Evolutionary conservation across 768 basidiomycete genomes (phyloP).

Genomic region (Chalciporus chontae): DNA sequence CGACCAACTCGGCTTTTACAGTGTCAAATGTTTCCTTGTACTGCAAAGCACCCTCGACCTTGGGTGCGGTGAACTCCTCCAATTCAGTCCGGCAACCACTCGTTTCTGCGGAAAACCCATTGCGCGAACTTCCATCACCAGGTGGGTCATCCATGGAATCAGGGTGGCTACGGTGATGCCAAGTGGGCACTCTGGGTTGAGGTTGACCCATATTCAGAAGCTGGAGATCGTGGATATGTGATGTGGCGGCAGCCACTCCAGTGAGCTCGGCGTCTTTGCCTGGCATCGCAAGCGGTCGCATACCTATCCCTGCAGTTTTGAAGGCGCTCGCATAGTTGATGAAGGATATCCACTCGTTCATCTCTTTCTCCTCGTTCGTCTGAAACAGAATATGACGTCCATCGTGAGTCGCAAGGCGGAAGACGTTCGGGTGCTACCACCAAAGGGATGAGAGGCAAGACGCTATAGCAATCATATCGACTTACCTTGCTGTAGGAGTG

Average conservation of each 20-base stretch:
- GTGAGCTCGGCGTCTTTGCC: constrained; percentile 70
- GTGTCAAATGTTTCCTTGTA: constrained; percentile 82
- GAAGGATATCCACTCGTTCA: constrained; percentile 85
- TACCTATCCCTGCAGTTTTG: constrained; percentile 77
- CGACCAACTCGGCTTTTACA: constrained; percentile 81
- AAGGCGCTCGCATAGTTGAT: constrained; percentile 96
- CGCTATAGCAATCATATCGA: background rate
- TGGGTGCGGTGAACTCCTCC: constrained; percentile 44
- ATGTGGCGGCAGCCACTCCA: constrained; percentile 82
- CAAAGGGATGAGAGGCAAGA: background rate
- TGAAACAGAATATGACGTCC: constrained; percentile 84
- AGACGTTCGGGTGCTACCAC: constrained; percentile 60
- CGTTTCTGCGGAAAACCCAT: constrained; percentile 30
- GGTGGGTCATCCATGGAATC: constrained; percentile 37
- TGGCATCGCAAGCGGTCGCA: constrained; percentile 72
- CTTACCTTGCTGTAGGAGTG: constrained; percentile 71
- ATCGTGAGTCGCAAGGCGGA: constrained; percentile 73
- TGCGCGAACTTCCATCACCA: constrained; percentile 20
- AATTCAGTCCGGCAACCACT: constrained; percentile 16
- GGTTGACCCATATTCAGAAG: constrained; percentile 24
- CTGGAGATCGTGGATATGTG: constrained; percentile 71
- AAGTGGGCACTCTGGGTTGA: constrained; percentile 30
- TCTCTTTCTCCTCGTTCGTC: constrained; percentile 60
- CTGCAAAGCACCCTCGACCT: constrained; percentile 59
- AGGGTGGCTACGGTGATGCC: constrained; percentile 40